phyloP scores from a whole-genome alignment of 1,139 yeast genomes.

The Scheffersomyces insectosa region DNA sequence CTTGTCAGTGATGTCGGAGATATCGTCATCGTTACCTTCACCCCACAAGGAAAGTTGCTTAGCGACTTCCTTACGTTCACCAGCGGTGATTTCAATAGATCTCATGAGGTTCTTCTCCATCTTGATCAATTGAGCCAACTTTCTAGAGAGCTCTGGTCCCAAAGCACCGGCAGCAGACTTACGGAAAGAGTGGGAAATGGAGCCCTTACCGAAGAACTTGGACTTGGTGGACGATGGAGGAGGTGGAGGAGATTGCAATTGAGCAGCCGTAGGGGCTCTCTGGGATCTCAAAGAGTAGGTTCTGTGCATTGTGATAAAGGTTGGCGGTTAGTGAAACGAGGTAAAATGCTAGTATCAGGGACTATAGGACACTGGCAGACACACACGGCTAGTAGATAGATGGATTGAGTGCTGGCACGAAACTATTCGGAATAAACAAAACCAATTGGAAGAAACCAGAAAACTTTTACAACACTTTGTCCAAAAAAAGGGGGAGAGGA shows the following conservation, averaged over 20 bases:
- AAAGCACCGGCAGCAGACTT: slow-evolving; percentile 71
- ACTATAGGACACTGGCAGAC: background rate
- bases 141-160: slow-evolving; percentile 79
- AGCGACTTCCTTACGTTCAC: slow-evolving; percentile 81
- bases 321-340: background rate
- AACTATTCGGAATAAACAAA: too few species aligned
- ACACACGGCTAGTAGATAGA: background rate
- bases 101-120: slow-evolving; percentile 82
- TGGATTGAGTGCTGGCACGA: background rate
- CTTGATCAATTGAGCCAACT: slow-evolving; percentile 74
- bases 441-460: too few species aligned
- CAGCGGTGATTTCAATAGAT: slow-evolving; percentile 74
- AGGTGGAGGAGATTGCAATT: slow-evolving; percentile 78
- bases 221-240: slow-evolving; percentile 71
- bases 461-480: too few species aligned
- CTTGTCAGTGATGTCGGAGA: slow-evolving; percentile 82
- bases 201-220: slow-evolving; percentile 72
- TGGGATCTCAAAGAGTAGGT: slow-evolving; percentile 77
- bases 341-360: background rate
- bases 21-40: slow-evolving; percentile 81
- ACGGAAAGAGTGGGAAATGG: slow-evolving; percentile 66
- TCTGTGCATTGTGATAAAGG: slow-evolving; percentile 59
- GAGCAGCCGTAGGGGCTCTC: slow-evolving; percentile 83
- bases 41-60: slow-evolving; percentile 86
- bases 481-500: too few species aligned